Conservation (phyloP, 805 yeast species). For the Diddensiella caesifluorescens region DNA sequence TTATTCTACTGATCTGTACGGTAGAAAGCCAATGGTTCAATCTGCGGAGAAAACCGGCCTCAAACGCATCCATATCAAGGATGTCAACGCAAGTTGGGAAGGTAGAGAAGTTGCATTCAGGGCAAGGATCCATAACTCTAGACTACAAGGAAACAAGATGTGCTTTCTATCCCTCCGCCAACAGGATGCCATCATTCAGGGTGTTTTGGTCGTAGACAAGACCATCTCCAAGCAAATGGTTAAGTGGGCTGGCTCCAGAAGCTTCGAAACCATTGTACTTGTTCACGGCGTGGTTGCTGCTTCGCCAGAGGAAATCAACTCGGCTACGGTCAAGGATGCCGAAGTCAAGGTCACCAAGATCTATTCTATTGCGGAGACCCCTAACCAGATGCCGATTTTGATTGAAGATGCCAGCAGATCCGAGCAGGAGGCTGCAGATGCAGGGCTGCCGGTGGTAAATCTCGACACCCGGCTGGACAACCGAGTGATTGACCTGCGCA, state of each 20-base stretch:
- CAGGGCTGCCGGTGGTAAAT: conserved; percentile 88
- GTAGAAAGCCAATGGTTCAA: conserved; percentile 82
- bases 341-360: conserved; percentile 77
- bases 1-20: conserved; percentile 82
- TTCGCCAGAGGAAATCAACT: conserved; percentile 80
- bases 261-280: conserved; percentile 84
- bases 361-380: conserved; percentile 77
- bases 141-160: conserved; percentile 96
- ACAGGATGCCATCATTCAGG: conserved; percentile 78
- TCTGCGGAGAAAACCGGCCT: conserved; percentile 64
- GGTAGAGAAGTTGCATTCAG: conserved; percentile 79
- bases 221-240: conserved; percentile 90
- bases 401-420: conserved; percentile 96
- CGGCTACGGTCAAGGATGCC: conserved; percentile 85
- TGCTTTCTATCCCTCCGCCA: conserved; percentile 88
- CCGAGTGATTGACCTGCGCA: conserved; percentile 94
- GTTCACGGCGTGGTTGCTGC: conserved; percentile 81
- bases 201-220: conserved; percentile 66
- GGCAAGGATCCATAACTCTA: conserved; percentile 88
- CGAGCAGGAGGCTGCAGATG: conserved; percentile 74
- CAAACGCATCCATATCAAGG: conserved; percentile 52
- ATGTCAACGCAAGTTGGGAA: conserved; percentile 51
- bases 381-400: conserved; percentile 86
- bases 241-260: conserved; percentile 86
- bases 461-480: conserved; percentile 93